Evolutionary conservation across 805 yeast genomes (phyloP).

Genomic region (Zygoascus tannicola): DNA sequence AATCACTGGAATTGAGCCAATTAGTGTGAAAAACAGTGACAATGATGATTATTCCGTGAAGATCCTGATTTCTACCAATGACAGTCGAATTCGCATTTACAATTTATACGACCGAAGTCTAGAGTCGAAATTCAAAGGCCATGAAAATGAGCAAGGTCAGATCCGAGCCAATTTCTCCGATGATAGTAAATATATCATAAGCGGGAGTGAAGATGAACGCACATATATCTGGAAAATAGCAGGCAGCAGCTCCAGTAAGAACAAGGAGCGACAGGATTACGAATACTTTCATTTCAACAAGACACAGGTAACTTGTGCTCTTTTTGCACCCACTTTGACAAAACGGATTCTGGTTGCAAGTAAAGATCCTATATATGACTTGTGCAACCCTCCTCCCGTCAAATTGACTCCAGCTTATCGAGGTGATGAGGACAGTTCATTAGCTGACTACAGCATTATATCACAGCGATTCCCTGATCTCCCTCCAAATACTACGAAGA

Average conservation of each 20-base stretch:
- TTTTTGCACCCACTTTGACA: conserved; percentile 68
- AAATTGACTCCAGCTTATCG: conserved; percentile 10
- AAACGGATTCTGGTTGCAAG: conserved; percentile 56
- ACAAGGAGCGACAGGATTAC: conserved; percentile 40
- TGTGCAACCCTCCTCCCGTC: conserved; percentile 32
- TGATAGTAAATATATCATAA: conserved; percentile 47
- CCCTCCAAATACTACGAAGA: conserved; percentile 8
- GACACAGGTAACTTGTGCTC: conserved; percentile 61
- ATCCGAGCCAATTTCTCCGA: conserved; percentile 58
- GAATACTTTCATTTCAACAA: conserved; percentile 71
- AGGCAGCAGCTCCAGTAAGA: conserved; percentile 16
- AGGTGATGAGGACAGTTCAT: neutral
- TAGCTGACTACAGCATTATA: neutral
- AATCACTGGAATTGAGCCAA: conserved; percentile 59
- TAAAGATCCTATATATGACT: conserved; percentile 70
- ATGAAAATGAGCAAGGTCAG: conserved; percentile 59
- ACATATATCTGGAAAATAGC: conserved; percentile 66
- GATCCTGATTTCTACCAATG: conserved; percentile 66
- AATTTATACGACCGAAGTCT: conserved; percentile 45
- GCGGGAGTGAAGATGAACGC: conserved; percentile 86
- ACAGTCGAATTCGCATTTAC: conserved; percentile 64
- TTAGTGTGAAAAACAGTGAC: conserved; percentile 19
- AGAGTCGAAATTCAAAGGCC: conserved; percentile 65
- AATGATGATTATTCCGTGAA: conserved; percentile 29
- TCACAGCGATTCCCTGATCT: conserved; percentile 7